phyloP scores from a whole-genome alignment of 192 early-diverging fungal species.

The Coemansia umbellata region DNA sequence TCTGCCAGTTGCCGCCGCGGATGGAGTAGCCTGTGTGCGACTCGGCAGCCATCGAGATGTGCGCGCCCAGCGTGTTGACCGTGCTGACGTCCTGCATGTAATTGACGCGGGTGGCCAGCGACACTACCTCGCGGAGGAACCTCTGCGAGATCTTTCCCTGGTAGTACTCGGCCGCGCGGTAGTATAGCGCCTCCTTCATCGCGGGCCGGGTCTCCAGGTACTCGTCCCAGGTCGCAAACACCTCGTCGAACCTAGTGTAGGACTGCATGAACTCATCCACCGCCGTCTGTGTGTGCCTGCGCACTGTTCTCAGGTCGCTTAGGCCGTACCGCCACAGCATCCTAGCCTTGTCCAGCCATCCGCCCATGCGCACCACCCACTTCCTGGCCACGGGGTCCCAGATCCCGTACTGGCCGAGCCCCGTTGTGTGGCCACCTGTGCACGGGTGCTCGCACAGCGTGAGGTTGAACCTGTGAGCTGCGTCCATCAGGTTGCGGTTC shows the following conservation, averaged over 20 bases:
- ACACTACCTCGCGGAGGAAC: slow-evolving; percentile 22
- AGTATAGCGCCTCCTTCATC: slow-evolving; percentile 19
- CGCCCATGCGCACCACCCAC: slow-evolving; percentile 15
- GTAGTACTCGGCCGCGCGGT: slow-evolving; percentile 19
- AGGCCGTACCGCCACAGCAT: slow-evolving; percentile 26
- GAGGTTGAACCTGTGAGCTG: slow-evolving; percentile 20
- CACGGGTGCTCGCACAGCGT: slow-evolving; percentile 31
- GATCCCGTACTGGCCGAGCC: slow-evolving; percentile 18
- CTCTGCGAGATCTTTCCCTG: slow-evolving; percentile 1
- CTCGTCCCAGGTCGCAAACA: slow-evolving; percentile 21
- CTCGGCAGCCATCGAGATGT: slow-evolving; percentile 31
- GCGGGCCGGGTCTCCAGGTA: slow-evolving; percentile 16
- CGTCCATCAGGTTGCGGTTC: slow-evolving; percentile 19
- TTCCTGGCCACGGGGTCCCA: slow-evolving; percentile 11
- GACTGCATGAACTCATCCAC: slow-evolving; percentile 35
- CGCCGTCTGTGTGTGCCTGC: slow-evolving; percentile 6
- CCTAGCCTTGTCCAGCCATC: slow-evolving; percentile 4
- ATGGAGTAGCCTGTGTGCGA: slow-evolving; percentile 24
- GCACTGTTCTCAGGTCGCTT: slow-evolving; percentile 9
- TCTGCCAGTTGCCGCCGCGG: slow-evolving; percentile 33
- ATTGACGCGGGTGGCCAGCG: slow-evolving; percentile 31
- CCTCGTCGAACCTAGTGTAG: slow-evolving; percentile 8
- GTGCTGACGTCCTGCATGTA: slow-evolving; percentile 34
- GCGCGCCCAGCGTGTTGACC: slow-evolving; percentile 20
- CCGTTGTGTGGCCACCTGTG: neutral